Base-by-base conservation (phyloP, 768 basidiomycete species). In the Clavulina sp. region DNA sequence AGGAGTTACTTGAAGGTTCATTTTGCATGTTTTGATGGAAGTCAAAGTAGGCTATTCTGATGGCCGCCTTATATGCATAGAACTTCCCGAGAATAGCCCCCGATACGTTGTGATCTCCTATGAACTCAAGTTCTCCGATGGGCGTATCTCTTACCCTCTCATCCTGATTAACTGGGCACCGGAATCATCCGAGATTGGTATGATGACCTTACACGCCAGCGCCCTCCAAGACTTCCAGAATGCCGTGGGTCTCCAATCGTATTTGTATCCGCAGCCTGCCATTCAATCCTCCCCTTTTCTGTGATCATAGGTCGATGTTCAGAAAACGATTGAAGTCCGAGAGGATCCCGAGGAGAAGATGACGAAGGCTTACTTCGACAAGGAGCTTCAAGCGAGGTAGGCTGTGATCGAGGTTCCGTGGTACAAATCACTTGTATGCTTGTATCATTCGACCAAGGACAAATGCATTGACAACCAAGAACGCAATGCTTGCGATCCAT, bases 91-190 rank as follows among this genome's bases (percentile, higher is more conserved):
- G 66, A 83, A 81, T 61, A 74, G 82, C 5, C 89, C 89, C 4
- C 75, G 91, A 58, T 91, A 84, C 63, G 79, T 93, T 44, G 64
- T 92, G 24, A 71, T 91, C 43, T 88, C 84, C 6, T 81, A 91
- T 59, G 83, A 84, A 60, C 73, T 89, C 32, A 71, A 72, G 49
- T 85, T 92, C 63, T 62, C 62, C 5, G 89, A 93, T 60, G 89
- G 88, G 2, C 72, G 91, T 44, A 84, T 72, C 54, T 89, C 85
- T 1, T 85, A 80, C 58, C 89, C 89, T 1, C 69, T 95, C 7
- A 78, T 86, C 9, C 70, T 93, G 44, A 68, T 95, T 63, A 91
- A 92, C 68, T 95, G 89, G 89, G 75, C 77, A 24, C 91, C 88
- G 18, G 72, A 68, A 2, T 72, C 78, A 5, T 80, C 78, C 58